phyloP scores from a whole-genome alignment of 208 protist species.

The Trypanosoma melophagium region DNA sequence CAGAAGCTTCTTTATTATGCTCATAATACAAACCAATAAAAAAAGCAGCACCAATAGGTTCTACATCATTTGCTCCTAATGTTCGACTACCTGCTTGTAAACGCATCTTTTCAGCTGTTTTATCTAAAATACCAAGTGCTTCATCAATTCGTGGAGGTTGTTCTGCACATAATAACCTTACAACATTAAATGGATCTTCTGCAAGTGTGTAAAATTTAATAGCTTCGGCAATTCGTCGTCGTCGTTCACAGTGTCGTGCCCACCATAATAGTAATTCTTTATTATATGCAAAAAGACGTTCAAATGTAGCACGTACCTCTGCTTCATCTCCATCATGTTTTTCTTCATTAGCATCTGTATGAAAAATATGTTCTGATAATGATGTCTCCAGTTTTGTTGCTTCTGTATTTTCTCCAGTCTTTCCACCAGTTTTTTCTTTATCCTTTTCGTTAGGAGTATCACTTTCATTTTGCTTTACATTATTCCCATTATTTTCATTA shows the following conservation, averaged over 20 bases:
- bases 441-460: neutral
- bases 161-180: constrained; percentile 89
- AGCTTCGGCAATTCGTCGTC: constrained; percentile 82
- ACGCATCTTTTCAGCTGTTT: constrained; percentile 59
- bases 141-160: constrained; percentile 78
- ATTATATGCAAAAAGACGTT: constrained; percentile 66
- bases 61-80: constrained; percentile 34
- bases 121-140: constrained; percentile 82
- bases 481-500: neutral
- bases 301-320: constrained; percentile 42
- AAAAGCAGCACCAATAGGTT: constrained; percentile 87
- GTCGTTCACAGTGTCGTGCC: constrained; percentile 91
- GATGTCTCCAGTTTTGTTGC: neutral
- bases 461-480: neutral
- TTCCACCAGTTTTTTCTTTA: neutral
- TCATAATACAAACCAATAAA: constrained; percentile 93
- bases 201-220: constrained; percentile 89
- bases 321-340: constrained; percentile 22
- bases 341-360: constrained; percentile 9
- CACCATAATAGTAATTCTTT: constrained; percentile 90
- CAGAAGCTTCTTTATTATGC: constrained; percentile 46
- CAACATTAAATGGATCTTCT: constrained; percentile 86
- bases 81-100: constrained; percentile 31
- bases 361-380: neutral
- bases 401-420: neutral